Percentiles rank a stretch among this genome's conserved stretches.
Evolutionary conservation across 305 asterid species (phyloP).

Genomic region (Fraxinus ornus): DNA sequence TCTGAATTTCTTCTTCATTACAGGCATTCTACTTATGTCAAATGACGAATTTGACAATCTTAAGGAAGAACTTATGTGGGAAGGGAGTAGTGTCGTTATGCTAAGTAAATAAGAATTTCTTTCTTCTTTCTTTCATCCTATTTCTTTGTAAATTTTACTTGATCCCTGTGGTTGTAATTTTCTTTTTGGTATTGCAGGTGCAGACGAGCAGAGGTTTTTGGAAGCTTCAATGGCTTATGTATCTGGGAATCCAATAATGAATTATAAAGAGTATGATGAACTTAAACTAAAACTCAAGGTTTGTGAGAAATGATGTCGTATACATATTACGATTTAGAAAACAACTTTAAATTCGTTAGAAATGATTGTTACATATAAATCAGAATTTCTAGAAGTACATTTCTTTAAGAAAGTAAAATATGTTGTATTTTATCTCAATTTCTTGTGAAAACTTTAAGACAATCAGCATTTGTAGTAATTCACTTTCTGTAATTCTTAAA

Average conservation of each 20-base stretch:
- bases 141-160: background rate
- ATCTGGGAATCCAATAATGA: constrained; percentile 72
- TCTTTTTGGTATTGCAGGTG: constrained; percentile 45
- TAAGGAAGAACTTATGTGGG: constrained; percentile 99
- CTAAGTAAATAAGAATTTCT: constrained; percentile 20
- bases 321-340: background rate
- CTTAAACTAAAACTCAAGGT: constrained; percentile 88
- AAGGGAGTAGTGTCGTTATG: constrained; percentile 99
- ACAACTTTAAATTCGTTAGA: background rate
- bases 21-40: constrained; percentile 96
- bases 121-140: background rate
- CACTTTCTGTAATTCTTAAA: constrained; percentile 7
- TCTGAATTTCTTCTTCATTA: constrained; percentile 11
- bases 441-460: background rate
- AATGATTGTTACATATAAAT: background rate
- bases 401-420: background rate
- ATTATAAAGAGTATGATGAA: constrained; percentile 74
- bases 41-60: constrained; percentile 95
- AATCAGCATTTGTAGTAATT: background rate
- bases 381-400: background rate
- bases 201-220: constrained; percentile 83
- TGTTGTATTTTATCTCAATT: background rate
- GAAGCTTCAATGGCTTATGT: constrained; percentile 99
- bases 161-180: constrained; percentile 9
- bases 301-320: constrained; percentile 2